These are phyloP conservation scores for Musa troglodytarum DNA, from an alignment of 176 grass and related monocot species.

Conservation along the genomic window DNA sequence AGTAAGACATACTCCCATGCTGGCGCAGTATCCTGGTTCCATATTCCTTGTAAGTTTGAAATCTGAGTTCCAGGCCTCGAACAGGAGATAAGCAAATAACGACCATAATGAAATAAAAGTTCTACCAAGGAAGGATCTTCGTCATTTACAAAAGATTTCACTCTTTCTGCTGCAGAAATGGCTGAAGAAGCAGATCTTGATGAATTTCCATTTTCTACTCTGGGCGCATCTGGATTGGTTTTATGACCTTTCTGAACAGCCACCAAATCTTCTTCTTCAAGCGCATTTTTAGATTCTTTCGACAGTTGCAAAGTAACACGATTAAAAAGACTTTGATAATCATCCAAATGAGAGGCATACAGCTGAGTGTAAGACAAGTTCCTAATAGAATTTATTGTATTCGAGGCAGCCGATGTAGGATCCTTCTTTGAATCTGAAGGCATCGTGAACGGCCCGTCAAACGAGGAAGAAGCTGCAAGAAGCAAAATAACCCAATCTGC, in stretches of 20 bases:
- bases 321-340: constrained; percentile 82
- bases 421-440: constrained; percentile 66
- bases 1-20: constrained; percentile 63
- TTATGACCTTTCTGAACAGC: neutral
- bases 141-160: constrained; percentile 62
- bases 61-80: constrained; percentile 75
- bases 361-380: constrained; percentile 62
- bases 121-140: constrained; percentile 82
- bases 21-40: constrained; percentile 56
- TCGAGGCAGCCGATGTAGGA: constrained; percentile 30
- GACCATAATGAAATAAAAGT: constrained; percentile 84
- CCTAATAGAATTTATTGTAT: constrained; percentile 38
- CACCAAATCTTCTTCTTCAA: constrained; percentile 7
- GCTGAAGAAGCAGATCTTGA: neutral
- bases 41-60: constrained; percentile 90
- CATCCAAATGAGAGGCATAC: constrained; percentile 51
- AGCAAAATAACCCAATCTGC: constrained; percentile 74
- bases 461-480: constrained; percentile 65
- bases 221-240: constrained; percentile 10
- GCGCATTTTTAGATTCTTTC: constrained; percentile 23
- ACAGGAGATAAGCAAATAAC: constrained; percentile 85
- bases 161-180: constrained; percentile 60
- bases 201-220: constrained; percentile 6
- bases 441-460: constrained; percentile 56
- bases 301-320: constrained; percentile 72